These are phyloP conservation scores for Yamadazyma endophytica DNA, from an alignment of 805 yeast genomes.

Conservation along the genomic window DNA sequence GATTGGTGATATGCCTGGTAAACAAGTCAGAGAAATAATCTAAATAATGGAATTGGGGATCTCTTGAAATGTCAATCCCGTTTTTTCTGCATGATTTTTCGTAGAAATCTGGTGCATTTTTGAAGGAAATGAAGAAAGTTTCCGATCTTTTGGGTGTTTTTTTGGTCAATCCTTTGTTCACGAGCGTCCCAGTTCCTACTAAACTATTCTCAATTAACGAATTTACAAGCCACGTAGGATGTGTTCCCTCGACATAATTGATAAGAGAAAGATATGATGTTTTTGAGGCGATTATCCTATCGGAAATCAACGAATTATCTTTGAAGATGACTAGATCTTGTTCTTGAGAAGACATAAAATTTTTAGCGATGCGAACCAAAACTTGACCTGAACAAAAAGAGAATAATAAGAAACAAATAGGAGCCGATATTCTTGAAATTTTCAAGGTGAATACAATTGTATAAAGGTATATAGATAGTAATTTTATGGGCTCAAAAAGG, in stretches of 20 bases:
- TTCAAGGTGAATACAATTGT: too few relatives aligned
- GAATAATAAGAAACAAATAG: too few relatives aligned
- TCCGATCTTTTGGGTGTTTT: slow-evolving; percentile 19
- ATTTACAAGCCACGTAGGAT: slow-evolving; percentile 60
- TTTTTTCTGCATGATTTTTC: slow-evolving; percentile 33
- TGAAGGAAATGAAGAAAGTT: slow-evolving; percentile 33
- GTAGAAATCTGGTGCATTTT: slow-evolving; percentile 28
- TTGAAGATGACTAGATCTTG: slow-evolving; percentile 56
- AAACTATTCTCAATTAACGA: slow-evolving; percentile 51
- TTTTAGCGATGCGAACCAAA: not conserved
- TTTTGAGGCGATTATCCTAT: slow-evolving; percentile 14
- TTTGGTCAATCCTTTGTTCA: slow-evolving; percentile 23
- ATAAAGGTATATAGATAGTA: too few relatives aligned
- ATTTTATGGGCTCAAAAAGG: too few relatives aligned
- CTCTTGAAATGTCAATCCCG: slow-evolving; percentile 28
- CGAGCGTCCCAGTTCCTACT: slow-evolving; percentile 44
- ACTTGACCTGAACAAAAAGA: not conserved
- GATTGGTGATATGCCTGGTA: slow-evolving; percentile 21
- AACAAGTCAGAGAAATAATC: slow-evolving; percentile 49
- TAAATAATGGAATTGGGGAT: slow-evolving; percentile 28
- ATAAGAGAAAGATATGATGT: slow-evolving; percentile 18
- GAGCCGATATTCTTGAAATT: too few relatives aligned
- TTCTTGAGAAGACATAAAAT: slow-evolving; percentile 29
- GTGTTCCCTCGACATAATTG: slow-evolving; percentile 44
- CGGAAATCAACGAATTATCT: slow-evolving; percentile 45